Conservation (phyloP, 1,284 basidiomycete genomes). For the Mixia osmundae region DNA sequence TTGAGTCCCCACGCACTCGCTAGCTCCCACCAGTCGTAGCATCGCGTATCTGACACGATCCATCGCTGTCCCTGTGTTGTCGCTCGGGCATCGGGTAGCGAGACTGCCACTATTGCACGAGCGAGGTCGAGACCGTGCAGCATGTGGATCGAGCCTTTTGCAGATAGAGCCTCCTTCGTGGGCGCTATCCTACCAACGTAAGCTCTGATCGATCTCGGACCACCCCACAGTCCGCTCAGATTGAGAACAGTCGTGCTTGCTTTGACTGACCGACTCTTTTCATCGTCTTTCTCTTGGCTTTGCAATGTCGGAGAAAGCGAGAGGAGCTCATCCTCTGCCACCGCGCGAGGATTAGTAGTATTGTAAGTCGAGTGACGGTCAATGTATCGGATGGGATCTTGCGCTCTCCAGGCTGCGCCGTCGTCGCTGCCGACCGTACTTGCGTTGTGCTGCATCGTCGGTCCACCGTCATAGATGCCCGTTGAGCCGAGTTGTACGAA, state of each 20-base stretch:
- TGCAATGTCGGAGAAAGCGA: conserved; percentile 21
- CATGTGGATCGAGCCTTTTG: conserved; percentile 34
- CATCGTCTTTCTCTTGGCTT: background rate
- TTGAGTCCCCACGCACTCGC: conserved; percentile 30
- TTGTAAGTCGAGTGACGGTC: conserved; percentile 31
- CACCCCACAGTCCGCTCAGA: conserved; percentile 40
- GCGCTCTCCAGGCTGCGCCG: too few relatives aligned
- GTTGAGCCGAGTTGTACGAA: conserved; percentile 40
- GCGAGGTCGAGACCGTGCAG: conserved; percentile 14
- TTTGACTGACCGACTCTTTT: too few relatives aligned
- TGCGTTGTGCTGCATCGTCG: conserved; percentile 13
- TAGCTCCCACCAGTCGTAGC: conserved; percentile 32
- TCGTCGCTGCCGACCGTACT: conserved; percentile 14
- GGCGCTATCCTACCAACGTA: conserved; percentile 33
- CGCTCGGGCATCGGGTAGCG: conserved; percentile 10
- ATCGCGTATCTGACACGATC: conserved; percentile 4
- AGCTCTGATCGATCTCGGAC: conserved; percentile 27
- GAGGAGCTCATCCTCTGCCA: conserved; percentile 34
- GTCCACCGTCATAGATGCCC: conserved; percentile 36
- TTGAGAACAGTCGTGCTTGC: conserved; percentile 32
- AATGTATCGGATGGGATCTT: conserved; percentile 26
- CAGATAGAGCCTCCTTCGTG: conserved; percentile 31
- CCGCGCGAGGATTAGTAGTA: conserved; percentile 26
- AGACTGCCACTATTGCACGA: conserved; percentile 27
- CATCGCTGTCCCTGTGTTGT: conserved; percentile 8